phyloP scores from a whole-genome alignment of 352 stramenopile genomes.

The Phytophthora pluvialis region DNA sequence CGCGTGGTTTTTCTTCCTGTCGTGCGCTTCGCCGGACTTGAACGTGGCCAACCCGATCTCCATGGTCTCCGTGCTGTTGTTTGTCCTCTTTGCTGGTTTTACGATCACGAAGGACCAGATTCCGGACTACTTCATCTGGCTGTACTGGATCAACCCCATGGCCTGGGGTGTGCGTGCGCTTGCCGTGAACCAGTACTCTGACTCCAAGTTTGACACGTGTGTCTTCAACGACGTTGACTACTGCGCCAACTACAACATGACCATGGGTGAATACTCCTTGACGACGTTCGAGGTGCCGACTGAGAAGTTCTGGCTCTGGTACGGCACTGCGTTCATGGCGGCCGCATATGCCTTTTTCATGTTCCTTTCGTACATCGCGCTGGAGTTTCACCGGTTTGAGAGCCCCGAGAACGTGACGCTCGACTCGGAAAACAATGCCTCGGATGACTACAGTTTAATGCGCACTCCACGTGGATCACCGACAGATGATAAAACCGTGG shows the following conservation, averaged over 20 bases:
- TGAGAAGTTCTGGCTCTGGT: constrained; percentile 26
- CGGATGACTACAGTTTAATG: no score
- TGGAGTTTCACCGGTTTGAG: constrained; percentile 10
- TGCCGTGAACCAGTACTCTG: constrained; percentile 20
- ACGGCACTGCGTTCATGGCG: constrained; percentile 11
- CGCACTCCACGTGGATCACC: no score
- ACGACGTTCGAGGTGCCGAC: constrained; percentile 13
- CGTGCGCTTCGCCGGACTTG: constrained; percentile 32
- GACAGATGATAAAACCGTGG: no score
- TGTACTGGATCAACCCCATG: no score
- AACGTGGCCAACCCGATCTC: constrained; percentile 25
- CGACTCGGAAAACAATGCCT: constrained; percentile 5
- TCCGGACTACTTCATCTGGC: constrained; percentile 19
- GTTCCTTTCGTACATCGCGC: constrained; percentile 15
- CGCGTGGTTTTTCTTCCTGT: no score
- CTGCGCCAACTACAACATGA: constrained; percentile 4
- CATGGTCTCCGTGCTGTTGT: constrained; percentile 17
- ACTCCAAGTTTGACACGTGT: constrained; percentile 12
- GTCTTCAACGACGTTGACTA: constrained; percentile 6
- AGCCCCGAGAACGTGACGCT: constrained; percentile 16
- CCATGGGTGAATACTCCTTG: constrained; percentile 13
- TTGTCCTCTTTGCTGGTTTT: constrained; percentile 18
- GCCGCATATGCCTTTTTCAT: constrained; percentile 17
- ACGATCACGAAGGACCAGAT: constrained; percentile 18
- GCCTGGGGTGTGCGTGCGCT: constrained; percentile 13